Evolutionary conservation across 306 rosid species (phyloP).

Genomic region (Lagenaria siceraria): DNA sequence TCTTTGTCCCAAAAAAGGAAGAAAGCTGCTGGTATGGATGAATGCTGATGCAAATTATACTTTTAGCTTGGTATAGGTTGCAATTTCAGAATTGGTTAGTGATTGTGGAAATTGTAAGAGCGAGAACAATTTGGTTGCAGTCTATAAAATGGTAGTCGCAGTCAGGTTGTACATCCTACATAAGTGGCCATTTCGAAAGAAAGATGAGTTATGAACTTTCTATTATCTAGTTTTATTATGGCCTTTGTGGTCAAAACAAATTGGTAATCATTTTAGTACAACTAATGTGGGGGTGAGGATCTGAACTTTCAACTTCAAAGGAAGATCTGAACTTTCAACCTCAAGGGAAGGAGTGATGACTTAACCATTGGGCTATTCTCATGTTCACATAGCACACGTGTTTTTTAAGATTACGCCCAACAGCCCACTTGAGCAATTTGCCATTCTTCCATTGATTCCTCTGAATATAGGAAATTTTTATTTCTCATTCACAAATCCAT

Average conservation of each 20-base stretch:
- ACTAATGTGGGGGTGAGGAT: neutral
- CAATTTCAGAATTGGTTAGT: neutral
- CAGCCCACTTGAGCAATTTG: too few relatives aligned
- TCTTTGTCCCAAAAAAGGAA: neutral
- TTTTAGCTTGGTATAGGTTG: neutral
- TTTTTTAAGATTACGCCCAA: neutral
- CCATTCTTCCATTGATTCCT: too few relatives aligned
- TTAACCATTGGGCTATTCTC: neutral
- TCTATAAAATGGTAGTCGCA: neutral
- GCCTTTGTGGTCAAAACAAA: neutral
- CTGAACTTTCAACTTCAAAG: neutral
- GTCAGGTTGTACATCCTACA: neutral
- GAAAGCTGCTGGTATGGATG: neutral
- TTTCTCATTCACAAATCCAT: neutral
- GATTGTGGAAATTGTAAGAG: too few relatives aligned
- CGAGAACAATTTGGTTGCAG: neutral
- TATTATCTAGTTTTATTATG: neutral
- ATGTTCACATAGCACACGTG: neutral
- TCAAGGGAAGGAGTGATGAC: neutral
- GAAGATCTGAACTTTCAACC: neutral
- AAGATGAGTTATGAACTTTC: neutral
- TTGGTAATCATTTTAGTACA: neutral
- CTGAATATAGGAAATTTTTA: too few relatives aligned
- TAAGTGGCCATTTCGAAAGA: neutral
- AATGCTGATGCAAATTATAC: neutral